Evolutionary conservation across 768 basidiomycete genomes (phyloP).

Genomic region (Leccinum boreale): DNA sequence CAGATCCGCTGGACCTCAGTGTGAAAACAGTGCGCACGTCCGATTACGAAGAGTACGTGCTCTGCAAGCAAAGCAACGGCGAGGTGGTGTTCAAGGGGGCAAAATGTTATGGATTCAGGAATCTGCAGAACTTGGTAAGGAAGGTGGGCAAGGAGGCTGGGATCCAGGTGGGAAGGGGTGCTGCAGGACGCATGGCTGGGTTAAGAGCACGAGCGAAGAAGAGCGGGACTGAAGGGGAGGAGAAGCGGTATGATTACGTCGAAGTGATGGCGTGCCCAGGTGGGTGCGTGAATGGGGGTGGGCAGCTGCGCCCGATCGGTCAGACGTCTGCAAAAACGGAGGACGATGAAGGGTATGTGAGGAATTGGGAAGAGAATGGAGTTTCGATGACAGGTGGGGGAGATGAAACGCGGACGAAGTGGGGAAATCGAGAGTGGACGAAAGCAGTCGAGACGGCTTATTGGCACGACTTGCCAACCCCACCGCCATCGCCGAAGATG

Average conservation of each 20-base stretch:
- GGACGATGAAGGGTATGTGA: slow-evolving; percentile 65
- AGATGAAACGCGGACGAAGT: slow-evolving; percentile 40
- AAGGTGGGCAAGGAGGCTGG: slow-evolving; percentile 88
- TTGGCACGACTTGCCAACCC: slow-evolving; percentile 57
- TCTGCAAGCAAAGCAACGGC: slow-evolving; percentile 44
- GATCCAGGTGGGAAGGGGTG: slow-evolving; percentile 66
- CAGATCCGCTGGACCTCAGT: slow-evolving; percentile 45
- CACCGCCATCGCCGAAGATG: slow-evolving; percentile 40
- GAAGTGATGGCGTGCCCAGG: slow-evolving; percentile 99
- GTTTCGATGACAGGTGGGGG: slow-evolving; percentile 29
- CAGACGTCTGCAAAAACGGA: slow-evolving; percentile 21
- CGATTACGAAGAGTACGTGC: slow-evolving; percentile 75
- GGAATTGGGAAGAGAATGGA: slow-evolving; percentile 61
- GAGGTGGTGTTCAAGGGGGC: slow-evolving; percentile 85
- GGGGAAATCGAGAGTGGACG: slow-evolving; percentile 85
- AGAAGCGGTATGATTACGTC: slow-evolving; percentile 77
- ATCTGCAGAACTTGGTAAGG: slow-evolving; percentile 93
- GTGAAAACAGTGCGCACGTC: slow-evolving; percentile 62
- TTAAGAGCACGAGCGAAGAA: slow-evolving; percentile 30
- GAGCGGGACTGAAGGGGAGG: slow-evolving; percentile 33
- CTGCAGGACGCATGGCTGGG: slow-evolving; percentile 45
- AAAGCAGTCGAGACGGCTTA: slow-evolving; percentile 78
- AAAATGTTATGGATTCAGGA: slow-evolving; percentile 96
- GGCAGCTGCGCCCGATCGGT: slow-evolving; percentile 49
- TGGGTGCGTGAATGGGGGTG: slow-evolving; percentile 97